These are phyloP conservation scores for Candida tetrigidarum DNA, from an alignment of 1,139 yeast species.

Conservation along the genomic window DNA sequence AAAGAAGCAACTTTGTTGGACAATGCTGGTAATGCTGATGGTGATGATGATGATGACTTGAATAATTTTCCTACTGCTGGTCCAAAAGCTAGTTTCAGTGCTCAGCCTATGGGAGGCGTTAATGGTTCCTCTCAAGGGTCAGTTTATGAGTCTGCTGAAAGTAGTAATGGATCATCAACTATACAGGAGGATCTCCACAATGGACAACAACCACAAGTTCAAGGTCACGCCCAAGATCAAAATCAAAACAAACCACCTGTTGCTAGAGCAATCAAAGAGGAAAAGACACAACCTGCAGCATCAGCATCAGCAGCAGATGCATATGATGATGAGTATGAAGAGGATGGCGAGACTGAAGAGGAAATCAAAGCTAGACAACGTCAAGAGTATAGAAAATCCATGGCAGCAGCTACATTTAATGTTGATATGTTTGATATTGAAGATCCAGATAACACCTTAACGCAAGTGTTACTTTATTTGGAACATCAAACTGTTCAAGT, in stretches of 20 bases:
- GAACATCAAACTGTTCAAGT: slow-evolving; percentile 96
- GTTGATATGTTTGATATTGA: slow-evolving; percentile 75
- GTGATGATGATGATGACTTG: slow-evolving; percentile 1
- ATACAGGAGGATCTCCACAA: background rate
- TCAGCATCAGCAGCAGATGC: too few relatives aligned
- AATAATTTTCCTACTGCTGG: background rate
- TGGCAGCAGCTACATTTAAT: slow-evolving; percentile 64
- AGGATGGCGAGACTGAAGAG: slow-evolving; percentile 25
- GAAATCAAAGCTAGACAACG: slow-evolving; percentile 45
- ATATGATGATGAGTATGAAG: slow-evolving; percentile 21
- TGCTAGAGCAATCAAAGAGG: slow-evolving; percentile 16
- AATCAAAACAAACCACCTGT: background rate
- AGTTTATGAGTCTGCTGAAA: slow-evolving; percentile 6
- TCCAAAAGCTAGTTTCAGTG: background rate
- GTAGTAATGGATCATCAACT: slow-evolving; percentile 1
- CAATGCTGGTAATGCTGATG: too few relatives aligned
- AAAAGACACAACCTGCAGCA: too few relatives aligned
- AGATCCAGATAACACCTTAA: slow-evolving; percentile 86
- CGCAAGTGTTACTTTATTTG: slow-evolving; percentile 80
- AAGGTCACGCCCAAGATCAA: too few relatives aligned
- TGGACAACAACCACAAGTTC: background rate
- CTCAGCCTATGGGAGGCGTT: background rate
- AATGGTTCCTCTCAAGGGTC: slow-evolving; percentile 4
- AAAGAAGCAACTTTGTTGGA: background rate
- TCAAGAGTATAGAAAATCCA: slow-evolving; percentile 52